phyloP scores from a whole-genome alignment of 768 basidiomycete species.

The Termitomyces bulborhizus region DNA sequence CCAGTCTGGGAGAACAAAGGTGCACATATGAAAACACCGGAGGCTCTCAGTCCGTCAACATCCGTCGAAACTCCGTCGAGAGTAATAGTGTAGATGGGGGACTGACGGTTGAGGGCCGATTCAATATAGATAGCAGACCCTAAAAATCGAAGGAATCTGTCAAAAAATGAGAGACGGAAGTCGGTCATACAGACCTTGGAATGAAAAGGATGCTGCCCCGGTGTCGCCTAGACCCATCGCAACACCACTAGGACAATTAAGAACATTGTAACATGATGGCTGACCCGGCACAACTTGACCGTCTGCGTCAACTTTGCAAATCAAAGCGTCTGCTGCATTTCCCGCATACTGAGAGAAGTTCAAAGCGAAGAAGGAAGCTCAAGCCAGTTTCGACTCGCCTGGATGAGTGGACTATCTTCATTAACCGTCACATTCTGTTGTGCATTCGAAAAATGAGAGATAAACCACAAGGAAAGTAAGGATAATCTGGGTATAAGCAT shows the following conservation, averaged over 20 bases:
- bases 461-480: too few relatives aligned
- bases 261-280: too few relatives aligned
- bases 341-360: too few relatives aligned
- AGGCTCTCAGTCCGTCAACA: too few relatives aligned
- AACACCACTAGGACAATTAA: not conserved
- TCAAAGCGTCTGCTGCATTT: too few relatives aligned
- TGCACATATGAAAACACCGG: too few relatives aligned
- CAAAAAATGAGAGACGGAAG: not conserved
- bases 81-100: not conserved
- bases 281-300: too few relatives aligned
- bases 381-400: not conserved
- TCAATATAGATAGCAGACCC: not conserved
- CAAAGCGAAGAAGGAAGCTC: too few relatives aligned
- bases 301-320: too few relatives aligned
- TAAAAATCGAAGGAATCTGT: too few relatives aligned
- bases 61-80: too few relatives aligned
- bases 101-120: not conserved
- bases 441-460: not conserved
- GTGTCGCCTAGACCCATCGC: not conserved
- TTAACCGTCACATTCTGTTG: not conserved
- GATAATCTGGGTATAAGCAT: not conserved
- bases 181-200: not conserved
- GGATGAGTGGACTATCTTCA: not conserved
- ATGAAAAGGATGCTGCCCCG: not conserved
- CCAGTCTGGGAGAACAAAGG: not conserved